Evolutionary conservation across 2,329 filamentous ascomycete species (phyloP).

Genomic region (Pseudonectria foliicola): DNA sequence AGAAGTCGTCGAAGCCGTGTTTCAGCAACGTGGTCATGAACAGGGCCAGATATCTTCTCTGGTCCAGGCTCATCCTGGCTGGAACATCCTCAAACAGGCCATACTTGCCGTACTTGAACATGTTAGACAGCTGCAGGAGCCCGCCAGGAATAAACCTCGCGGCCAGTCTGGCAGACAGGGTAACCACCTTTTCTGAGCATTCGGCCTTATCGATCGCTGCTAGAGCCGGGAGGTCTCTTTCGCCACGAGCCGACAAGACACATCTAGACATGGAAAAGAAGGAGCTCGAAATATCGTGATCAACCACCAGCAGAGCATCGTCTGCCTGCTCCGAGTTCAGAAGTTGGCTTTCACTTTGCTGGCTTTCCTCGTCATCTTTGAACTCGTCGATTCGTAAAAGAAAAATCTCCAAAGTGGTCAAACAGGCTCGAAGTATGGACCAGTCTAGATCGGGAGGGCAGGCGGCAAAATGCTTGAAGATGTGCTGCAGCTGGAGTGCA

Average conservation of each 20-base stretch:
- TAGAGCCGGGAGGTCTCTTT: constrained; percentile 7
- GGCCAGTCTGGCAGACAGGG: constrained; percentile 39
- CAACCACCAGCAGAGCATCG: constrained; percentile 40
- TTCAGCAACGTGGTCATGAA: constrained; percentile 46
- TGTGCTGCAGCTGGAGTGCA: constrained; percentile 41
- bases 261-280: constrained; percentile 43
- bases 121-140: constrained; percentile 35
- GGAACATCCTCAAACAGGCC: constrained; percentile 40
- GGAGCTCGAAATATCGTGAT: constrained; percentile 38
- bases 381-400: constrained; percentile 38
- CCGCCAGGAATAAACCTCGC: constrained; percentile 38
- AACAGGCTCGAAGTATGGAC: constrained; percentile 35
- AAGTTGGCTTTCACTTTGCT: constrained; percentile 31
- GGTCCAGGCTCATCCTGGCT: constrained; percentile 31
- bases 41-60: constrained; percentile 41
- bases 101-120: constrained; percentile 42
- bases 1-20: constrained; percentile 39
- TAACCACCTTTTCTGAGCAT: constrained; percentile 39
- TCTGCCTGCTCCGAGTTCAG: constrained; percentile 36
- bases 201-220: constrained; percentile 16
- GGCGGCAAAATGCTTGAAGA: constrained; percentile 42
- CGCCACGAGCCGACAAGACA: constrained; percentile 22
- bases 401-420: constrained; percentile 43
- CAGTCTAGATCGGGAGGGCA: constrained; percentile 40
- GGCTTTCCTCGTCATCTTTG: constrained; percentile 30